phyloP scores from a whole-genome alignment of 371 early-diverging fungal species.

The Synchytrium microbalum region DNA sequence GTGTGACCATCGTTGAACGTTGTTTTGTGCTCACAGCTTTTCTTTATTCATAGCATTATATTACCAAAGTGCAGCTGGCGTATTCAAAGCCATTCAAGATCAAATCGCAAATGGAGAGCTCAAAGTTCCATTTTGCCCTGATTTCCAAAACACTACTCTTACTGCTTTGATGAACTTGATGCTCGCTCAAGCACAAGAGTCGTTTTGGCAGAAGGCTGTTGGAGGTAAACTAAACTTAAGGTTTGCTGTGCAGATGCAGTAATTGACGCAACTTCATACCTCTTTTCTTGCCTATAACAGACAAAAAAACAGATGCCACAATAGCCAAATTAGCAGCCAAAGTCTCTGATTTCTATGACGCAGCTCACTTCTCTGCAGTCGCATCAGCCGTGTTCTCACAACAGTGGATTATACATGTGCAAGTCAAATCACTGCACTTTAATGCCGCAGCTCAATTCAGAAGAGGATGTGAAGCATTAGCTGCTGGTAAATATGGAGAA shows the following conservation, averaged over 20 bases:
- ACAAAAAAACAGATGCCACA: conserved; percentile 63
- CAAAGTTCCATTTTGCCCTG: conserved; percentile 17
- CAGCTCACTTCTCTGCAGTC: conserved; percentile 25
- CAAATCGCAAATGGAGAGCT: no score
- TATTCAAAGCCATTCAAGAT: conserved; percentile 54
- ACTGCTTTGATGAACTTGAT: conserved; percentile 57
- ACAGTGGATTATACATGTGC: conserved; percentile 55
- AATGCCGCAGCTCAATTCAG: conserved; percentile 67
- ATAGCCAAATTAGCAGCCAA: conserved; percentile 68
- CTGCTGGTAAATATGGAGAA: conserved; percentile 71
- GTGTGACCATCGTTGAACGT: no score
- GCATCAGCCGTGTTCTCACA: neutral
- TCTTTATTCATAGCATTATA: no score
- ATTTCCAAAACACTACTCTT: conserved; percentile 33
- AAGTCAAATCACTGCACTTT: conserved; percentile 63
- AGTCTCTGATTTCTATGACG: conserved; percentile 61
- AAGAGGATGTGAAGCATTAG: conserved; percentile 59
- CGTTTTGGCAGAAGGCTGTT: conserved; percentile 72
- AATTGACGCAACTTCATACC: no score
- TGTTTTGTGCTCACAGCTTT: no score
- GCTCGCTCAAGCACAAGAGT: conserved; percentile 88
- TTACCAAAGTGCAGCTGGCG: conserved; percentile 67
- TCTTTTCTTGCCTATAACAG: no score
- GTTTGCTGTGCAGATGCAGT: no score
- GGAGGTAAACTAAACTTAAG: conserved; percentile 10